Base-by-base conservation (phyloP, 208 protist genomes). In the Leishmania gerbilli region DNA sequence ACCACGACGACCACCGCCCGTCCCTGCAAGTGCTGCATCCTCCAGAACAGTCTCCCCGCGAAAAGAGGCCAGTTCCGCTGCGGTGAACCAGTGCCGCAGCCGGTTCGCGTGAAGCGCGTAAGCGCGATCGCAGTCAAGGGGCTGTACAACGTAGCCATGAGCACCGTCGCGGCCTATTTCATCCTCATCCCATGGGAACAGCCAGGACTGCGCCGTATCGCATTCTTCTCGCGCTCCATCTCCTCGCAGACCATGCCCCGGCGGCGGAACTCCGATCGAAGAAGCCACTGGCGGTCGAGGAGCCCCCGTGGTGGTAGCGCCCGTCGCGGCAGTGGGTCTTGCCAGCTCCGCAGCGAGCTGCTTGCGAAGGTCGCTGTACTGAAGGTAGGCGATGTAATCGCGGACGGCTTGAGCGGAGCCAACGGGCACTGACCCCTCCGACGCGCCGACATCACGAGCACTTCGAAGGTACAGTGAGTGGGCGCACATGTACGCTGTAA, bases 331-430 rank as follows among this genome's bases (percentile, higher is more conserved):
- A 60, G n/a, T 76, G 24, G 34, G 21, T 19, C 47, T 69, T 34
- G 77, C 74, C 60, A 88, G 64, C 79, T 83, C 82, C 3, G 34
- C n/a, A 7, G 76, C 21, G 74, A 88, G 82, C 53, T 81, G 79
- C 1, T 58, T 4, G 47, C 76, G 72, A 11, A 81, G 45, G 3
- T 87, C 84, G 3, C 79, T 53, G 55, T 83, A 82, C 45, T 86
- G 76, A 42, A 93, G 85, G 51, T 91, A 93, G 37, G 83, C 74
- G 2, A 91, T 81, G 58, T 90, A 90, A 51, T 83, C 80, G 3
- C 87, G 84, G 47, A 93, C 65, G 5, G 88, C 81, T 45, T 76
- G 74, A 1, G 84, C 82, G 34, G 80, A 71, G 37, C 87, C 85
- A 34, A 91, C 81, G 7, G 88, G 89, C 68, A 94, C 85, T 68